Conservation (phyloP, 2,329 filamentous ascomycete species). For the Neospermospora avenae region DNA sequence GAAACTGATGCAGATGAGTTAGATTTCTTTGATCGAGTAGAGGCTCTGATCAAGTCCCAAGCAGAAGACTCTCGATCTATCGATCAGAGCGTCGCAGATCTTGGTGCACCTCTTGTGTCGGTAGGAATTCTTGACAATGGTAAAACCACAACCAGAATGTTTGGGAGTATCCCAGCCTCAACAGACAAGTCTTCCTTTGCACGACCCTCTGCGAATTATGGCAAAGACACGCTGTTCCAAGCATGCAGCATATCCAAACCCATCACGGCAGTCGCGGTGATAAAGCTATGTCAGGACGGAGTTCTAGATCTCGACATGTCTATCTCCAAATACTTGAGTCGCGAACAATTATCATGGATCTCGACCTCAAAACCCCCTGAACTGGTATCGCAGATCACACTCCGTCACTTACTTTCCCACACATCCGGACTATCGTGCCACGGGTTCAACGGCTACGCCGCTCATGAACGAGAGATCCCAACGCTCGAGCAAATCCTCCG, state of each 20-base stretch:
- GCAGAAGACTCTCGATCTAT: not conserved
- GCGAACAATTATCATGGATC: constrained; percentile 4
- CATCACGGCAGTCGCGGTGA: constrained; percentile 4
- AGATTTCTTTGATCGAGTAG: not conserved
- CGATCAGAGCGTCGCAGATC: not conserved
- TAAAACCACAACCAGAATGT: not conserved
- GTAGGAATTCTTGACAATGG: constrained; percentile 3
- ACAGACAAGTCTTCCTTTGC: not conserved
- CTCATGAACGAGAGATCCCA: not conserved
- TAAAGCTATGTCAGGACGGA: constrained; percentile 10
- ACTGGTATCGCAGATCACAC: constrained; percentile 7
- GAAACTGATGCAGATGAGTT: not conserved
- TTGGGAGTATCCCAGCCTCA: not conserved
- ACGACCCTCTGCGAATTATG: not conserved
- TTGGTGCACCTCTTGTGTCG: not conserved
- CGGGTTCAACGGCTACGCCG: not conserved
- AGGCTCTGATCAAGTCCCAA: constrained; percentile 1
- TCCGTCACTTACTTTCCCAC: constrained; percentile 14
- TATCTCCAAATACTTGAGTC: constrained; percentile 3
- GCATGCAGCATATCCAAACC: constrained; percentile 17
- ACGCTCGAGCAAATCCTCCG: constrained; percentile 7
- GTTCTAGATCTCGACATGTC: constrained; percentile 8
- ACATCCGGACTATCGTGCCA: constrained; percentile 13
- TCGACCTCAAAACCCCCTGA: constrained; percentile 5
- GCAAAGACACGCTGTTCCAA: constrained; percentile 15